A percentile compares a stretch with the other conserved stretches of the same genome.
Conservation (phyloP, 805 yeast genomes). For the Lachancea waltii region DNA sequence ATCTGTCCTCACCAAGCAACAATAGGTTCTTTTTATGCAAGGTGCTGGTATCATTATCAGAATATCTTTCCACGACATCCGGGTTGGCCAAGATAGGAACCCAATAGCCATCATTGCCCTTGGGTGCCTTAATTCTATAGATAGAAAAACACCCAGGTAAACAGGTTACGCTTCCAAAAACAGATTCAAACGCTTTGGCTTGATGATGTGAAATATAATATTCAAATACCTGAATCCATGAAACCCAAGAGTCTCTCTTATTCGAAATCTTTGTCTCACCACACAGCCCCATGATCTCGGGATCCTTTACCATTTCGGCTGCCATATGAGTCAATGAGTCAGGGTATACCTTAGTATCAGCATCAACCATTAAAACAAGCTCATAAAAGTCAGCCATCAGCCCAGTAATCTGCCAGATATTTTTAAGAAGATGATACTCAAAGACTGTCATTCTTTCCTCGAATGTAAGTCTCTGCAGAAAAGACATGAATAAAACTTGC, state of each 20-base stretch:
- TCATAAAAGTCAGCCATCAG: constrained; percentile 79
- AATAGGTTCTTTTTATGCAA: constrained; percentile 81
- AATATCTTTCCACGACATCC: constrained; percentile 85
- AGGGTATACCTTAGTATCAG: constrained; percentile 83
- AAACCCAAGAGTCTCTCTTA: constrained; percentile 79
- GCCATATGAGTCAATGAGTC: constrained; percentile 86
- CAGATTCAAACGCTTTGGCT: constrained; percentile 91
- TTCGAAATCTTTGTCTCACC: constrained; percentile 92
- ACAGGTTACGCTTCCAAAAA: constrained; percentile 91
- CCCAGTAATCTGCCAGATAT: constrained; percentile 79
- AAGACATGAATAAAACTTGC: constrained; percentile 84
- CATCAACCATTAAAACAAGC: constrained; percentile 85
- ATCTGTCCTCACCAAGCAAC: constrained; percentile 87
- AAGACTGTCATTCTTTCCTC: constrained; percentile 92
- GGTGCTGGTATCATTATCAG: constrained; percentile 78
- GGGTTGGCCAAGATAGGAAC: constrained; percentile 91
- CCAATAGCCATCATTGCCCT: constrained; percentile 75
- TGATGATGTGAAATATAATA: constrained; percentile 92
- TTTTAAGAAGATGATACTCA: constrained; percentile 68
- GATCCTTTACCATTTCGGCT: constrained; percentile 84
- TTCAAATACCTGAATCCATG: constrained; percentile 89
- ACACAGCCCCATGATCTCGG: constrained; percentile 84
- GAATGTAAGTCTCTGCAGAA: constrained; percentile 78
- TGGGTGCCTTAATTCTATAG: constrained; percentile 87
- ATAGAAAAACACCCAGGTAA: constrained; percentile 92